Evolutionary conservation across 2,329 filamentous ascomycete species (phyloP), one percentile per base, ranked within the genome.

Genomic region (Periglandula ipomoeae): DNA sequence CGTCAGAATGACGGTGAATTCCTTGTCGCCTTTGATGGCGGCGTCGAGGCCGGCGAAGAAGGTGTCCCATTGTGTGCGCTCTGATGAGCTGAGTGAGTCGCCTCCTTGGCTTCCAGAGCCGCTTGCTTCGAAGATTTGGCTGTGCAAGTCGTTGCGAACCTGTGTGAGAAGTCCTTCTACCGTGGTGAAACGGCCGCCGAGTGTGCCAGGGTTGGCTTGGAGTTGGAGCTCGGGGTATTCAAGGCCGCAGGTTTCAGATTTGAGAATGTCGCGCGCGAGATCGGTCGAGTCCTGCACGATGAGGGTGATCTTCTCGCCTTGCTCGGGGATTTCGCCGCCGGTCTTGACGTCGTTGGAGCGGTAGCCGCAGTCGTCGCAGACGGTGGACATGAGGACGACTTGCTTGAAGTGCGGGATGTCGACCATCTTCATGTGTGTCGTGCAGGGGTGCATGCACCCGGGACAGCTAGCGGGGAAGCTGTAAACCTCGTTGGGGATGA

Each of bases 381-480:
- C 84, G 2, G 91, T 97, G 58, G 84, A 90, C 87, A 95, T 97
- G 59, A 98, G 76, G 37, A 96, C 84, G 3, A 98, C 93, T 63
- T 97, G 88, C 70, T 96, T 95, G 73, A 98, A 98, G 70, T 95
- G 86, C 1, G 93, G 93, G 53, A 98, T 96, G 60, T 95, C 89
- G 50, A 97, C 89, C 84, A 95, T 95, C 74, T 96, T 95, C 89
- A 96, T 96, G 68, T 95, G 90, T 9, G 94, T 95, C 4, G 82
- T 82, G 69, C 90, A 96, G 4, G 81, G 72, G 67, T 87, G 87
- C 61, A 84, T 83, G 73, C 93, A 98, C 53, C 88, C 91, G 0
- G 93, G 93, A 66, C 93, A 98, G 50, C 82, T 87, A 6, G 90
- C 85, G 3, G 91, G 91, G 70, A 98, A 93, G 51, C 82, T 84